Conservation (phyloP, 2,329 filamentous ascomycete species). For the Verticillium nonalfalfae region DNA sequence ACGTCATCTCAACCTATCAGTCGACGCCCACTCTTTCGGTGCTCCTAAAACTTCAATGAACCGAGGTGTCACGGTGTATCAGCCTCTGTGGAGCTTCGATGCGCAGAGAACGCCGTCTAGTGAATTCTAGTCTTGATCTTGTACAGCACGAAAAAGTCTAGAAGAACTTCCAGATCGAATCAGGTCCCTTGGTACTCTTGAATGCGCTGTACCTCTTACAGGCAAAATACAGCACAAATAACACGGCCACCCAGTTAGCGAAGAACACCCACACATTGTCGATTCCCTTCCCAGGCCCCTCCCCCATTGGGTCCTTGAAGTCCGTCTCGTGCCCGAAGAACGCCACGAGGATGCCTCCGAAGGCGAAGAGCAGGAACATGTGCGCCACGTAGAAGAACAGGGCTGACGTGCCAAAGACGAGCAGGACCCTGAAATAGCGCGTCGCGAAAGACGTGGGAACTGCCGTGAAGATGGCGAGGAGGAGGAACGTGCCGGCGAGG, state of each 20-base stretch:
- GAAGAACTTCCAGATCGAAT: slow-evolving; percentile 41
- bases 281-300: slow-evolving; percentile 20
- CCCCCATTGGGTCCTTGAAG: slow-evolving; percentile 17
- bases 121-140: no score
- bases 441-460: slow-evolving; percentile 22
- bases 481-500: slow-evolving; percentile 28
- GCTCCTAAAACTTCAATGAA: no score
- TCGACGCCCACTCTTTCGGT: no score
- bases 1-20: no score
- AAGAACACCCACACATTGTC: slow-evolving; percentile 30
- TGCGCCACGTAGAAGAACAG: slow-evolving; percentile 39
- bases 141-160: slow-evolving; percentile 12
- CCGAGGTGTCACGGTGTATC: no score
- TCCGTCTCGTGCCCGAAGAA: slow-evolving; percentile 28
- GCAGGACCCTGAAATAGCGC: slow-evolving; percentile 24
- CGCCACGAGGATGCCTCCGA: slow-evolving; percentile 16
- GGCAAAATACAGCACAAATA: slow-evolving; percentile 33
- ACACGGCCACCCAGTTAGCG: slow-evolving; percentile 23
- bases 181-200: slow-evolving; percentile 30
- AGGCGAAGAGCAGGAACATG: slow-evolving; percentile 22
- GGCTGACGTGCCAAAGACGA: slow-evolving; percentile 37
- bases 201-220: slow-evolving; percentile 35
- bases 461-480: slow-evolving; percentile 28
- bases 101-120: no score
- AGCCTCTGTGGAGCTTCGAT: no score